Evolutionary conservation across 495 filamentous ascomycete species (phyloP).

Genomic region (Aspergillus ellipticus): DNA sequence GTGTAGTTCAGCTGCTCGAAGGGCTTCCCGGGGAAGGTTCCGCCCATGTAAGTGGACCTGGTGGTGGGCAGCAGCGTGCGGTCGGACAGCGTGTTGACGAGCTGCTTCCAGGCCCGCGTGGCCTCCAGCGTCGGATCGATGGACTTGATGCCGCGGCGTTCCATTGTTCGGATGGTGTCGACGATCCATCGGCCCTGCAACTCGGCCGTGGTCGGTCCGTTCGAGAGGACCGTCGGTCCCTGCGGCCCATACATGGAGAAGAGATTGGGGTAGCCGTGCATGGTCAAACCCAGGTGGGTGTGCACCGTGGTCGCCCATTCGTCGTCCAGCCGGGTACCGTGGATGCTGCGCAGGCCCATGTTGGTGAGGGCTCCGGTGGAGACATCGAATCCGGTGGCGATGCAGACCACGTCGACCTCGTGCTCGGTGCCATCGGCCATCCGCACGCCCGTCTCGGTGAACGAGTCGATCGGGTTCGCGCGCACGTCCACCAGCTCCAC

Average conservation of each 20-base stretch:
- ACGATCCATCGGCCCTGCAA: conserved; percentile 50
- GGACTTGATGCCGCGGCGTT: conserved; percentile 36
- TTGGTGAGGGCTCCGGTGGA: conserved; percentile 49
- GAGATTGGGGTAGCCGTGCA: conserved; percentile 50
- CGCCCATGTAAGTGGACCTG: conserved; percentile 50
- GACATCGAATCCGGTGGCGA: conserved; percentile 56
- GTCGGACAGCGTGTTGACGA: conserved; percentile 36
- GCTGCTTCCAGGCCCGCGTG: conserved; percentile 44
- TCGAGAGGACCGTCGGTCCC: conserved; percentile 46
- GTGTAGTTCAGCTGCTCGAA: conserved; percentile 44
- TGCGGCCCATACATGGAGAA: conserved; percentile 52
- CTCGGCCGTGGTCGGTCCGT: conserved; percentile 47
- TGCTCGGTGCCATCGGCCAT: conserved; percentile 35
- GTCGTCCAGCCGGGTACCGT: conserved; percentile 39
- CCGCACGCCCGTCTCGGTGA: conserved; percentile 44
- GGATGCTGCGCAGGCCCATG: conserved; percentile 43
- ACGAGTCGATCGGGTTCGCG: conserved; percentile 42
- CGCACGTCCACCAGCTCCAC: conserved; percentile 53
- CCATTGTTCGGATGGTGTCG: conserved; percentile 40
- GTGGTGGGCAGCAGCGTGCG: conserved; percentile 46
- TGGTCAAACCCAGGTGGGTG: conserved; percentile 48
- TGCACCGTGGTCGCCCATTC: conserved; percentile 45
- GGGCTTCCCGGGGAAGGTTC: conserved; percentile 45
- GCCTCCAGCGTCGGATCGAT: conserved; percentile 43
- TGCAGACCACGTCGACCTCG: conserved; percentile 50